A percentile compares a stretch with the other conserved stretches of the same genome.
These are phyloP conservation scores for Fusarium sp. DNA, from an alignment of 2,329 filamentous ascomycete species.

Conservation along the genomic window DNA sequence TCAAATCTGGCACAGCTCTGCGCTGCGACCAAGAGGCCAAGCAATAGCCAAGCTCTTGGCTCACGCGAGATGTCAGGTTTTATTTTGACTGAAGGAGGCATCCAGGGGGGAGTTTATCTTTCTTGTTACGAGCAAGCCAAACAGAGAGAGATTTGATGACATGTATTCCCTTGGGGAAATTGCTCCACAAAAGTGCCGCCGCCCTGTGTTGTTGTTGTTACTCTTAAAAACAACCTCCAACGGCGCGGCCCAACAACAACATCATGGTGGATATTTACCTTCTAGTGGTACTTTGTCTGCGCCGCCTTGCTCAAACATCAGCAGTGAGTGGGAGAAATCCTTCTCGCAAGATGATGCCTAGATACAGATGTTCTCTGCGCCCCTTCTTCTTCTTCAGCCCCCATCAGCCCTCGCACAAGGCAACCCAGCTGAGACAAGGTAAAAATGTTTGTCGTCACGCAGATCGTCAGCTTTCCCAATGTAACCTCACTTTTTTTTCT, in stretches of 20 bases:
- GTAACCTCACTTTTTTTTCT: constrained; percentile 8
- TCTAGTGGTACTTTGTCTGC: neutral
- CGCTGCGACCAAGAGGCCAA: constrained; percentile 12
- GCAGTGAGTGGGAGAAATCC: neutral
- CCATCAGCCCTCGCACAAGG: neutral
- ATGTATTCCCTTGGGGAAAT: neutral
- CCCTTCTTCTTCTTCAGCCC: neutral
- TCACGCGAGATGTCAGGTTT: constrained; percentile 15
- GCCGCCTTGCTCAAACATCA: neutral
- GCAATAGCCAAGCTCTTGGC: constrained; percentile 17
- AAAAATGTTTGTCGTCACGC: constrained; percentile 38
- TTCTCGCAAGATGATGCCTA: neutral
- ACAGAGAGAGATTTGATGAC: neutral
- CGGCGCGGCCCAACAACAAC: neutral
- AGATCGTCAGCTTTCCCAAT: constrained; percentile 39
- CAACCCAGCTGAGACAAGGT: constrained; percentile 29
- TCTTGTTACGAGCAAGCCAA: neutral
- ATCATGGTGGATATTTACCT: neutral
- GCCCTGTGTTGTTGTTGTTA: too few species aligned
- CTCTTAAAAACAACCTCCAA: neutral
- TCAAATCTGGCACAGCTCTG: constrained; percentile 17
- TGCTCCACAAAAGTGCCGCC: neutral
- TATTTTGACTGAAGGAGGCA: neutral
- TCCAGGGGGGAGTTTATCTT: neutral
- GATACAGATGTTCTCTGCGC: neutral